These are phyloP conservation scores for Omphalotus olearius DNA, from an alignment of 1,284 basidiomycete genomes.

Conservation along the genomic window DNA sequence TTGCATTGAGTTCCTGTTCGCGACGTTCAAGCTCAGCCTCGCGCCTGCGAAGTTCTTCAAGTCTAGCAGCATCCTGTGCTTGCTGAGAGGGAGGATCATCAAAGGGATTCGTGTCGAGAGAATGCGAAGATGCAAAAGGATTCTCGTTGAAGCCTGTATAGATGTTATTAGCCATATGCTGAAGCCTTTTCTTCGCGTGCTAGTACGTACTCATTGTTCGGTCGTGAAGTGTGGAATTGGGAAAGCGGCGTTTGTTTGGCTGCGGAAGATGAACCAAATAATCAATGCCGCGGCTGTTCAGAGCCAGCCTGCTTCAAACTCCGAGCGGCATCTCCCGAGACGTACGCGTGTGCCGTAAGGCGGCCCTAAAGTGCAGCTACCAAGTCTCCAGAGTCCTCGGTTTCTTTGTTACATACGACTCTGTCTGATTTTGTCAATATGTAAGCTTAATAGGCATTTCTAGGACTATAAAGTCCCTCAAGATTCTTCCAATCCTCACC, in stretches of 20 bases:
- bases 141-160: slow-evolving; percentile 53
- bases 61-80: slow-evolving; percentile 34
- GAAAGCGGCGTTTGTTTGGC: neutral
- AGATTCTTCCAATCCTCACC: too few relatives aligned
- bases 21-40: slow-evolving; percentile 79
- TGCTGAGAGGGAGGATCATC: slow-evolving; percentile 58
- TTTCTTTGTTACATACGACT: too few relatives aligned
- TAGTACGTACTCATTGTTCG: neutral
- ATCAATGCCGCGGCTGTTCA: too few relatives aligned
- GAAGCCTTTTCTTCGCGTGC: neutral
- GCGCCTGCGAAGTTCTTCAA: slow-evolving; percentile 65
- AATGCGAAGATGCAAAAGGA: slow-evolving; percentile 80
- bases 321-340: too few relatives aligned
- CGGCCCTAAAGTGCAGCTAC: too few relatives aligned
- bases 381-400: too few relatives aligned
- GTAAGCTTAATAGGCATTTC: too few relatives aligned
- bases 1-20: slow-evolving; percentile 66
- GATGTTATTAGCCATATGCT: neutral
- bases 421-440: too few relatives aligned
- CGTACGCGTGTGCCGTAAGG: too few relatives aligned
- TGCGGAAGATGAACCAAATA: too few relatives aligned
- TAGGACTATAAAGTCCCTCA: too few relatives aligned
- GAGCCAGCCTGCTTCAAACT: too few relatives aligned
- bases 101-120: slow-evolving; percentile 80
- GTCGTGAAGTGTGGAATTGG: neutral